phyloP scores from a whole-genome alignment of 176 grass and related monocot genomes.

The Chloris gayana region DNA sequence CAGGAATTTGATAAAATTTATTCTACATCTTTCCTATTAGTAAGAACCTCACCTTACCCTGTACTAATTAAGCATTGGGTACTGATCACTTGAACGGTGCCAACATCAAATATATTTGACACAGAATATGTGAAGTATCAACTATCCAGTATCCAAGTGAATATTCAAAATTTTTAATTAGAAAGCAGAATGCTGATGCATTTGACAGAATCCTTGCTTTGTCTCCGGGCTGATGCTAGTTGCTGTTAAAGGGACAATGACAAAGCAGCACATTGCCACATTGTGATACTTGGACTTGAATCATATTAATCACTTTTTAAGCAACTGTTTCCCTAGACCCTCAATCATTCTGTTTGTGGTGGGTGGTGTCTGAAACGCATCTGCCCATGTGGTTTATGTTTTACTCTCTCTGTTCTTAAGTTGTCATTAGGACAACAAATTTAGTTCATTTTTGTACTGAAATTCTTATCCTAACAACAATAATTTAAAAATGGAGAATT shows the following conservation, averaged over 20 bases:
- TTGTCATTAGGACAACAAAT: too few relatives aligned
- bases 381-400: neutral
- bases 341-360: neutral
- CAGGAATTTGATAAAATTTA: neutral
- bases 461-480: too few relatives aligned
- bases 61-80: neutral
- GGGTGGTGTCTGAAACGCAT: neutral
- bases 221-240: neutral
- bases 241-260: too few relatives aligned
- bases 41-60: neutral
- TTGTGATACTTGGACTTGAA: neutral
- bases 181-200: neutral
- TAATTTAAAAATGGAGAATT: too few relatives aligned
- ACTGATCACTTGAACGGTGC: neutral
- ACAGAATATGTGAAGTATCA: neutral
- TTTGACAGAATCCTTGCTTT: neutral
- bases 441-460: too few relatives aligned
- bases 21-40: neutral
- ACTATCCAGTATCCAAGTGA: neutral
- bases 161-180: neutral
- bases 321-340: neutral
- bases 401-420: too few relatives aligned
- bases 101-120: too few relatives aligned
- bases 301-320: neutral
- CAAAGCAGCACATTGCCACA: too few relatives aligned